phyloP scores from a whole-genome alignment of 129 eudicot genomes.

The Scalesia atractyloides region DNA sequence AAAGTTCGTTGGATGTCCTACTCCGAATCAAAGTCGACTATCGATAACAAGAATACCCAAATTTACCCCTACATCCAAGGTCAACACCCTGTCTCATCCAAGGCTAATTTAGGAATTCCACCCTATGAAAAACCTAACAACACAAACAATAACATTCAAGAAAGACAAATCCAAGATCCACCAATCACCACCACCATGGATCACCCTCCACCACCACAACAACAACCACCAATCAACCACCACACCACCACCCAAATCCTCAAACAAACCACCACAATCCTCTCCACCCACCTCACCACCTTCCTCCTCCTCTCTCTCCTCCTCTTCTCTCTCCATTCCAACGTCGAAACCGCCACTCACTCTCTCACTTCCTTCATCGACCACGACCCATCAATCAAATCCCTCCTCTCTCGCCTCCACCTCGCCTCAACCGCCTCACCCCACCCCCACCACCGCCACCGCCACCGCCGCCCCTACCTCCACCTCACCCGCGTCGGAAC shows the following conservation, averaged over 20 bases:
- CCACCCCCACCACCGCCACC: constrained; percentile 49
- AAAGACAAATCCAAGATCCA: constrained; percentile 25
- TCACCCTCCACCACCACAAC: constrained; percentile 53
- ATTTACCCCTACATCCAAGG: neutral
- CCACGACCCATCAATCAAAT: constrained; percentile 70
- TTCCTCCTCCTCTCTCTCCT: constrained; percentile 74
- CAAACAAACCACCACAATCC: constrained; percentile 42
- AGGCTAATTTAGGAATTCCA: neutral
- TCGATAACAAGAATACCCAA: neutral
- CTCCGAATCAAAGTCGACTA: too few species aligned
- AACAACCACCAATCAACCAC: constrained; percentile 38
- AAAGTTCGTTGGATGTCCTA: too few species aligned
- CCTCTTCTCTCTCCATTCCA: constrained; percentile 70
- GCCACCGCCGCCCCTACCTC: constrained; percentile 66
- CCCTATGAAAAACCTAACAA: neutral
- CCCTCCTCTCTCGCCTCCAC: constrained; percentile 78
- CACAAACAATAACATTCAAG: neutral
- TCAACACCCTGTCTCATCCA: neutral
- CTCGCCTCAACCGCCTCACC: constrained; percentile 34
- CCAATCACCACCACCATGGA: constrained; percentile 40
- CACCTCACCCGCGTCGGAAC: constrained; percentile 99
- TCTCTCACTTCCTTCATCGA: constrained; percentile 82
- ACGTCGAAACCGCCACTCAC: constrained; percentile 74
- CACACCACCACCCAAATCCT: constrained; percentile 68
- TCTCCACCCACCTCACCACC: constrained; percentile 52